Conservation (phyloP, 1,284 basidiomycete species). For the Clitocybe nebularis region DNA sequence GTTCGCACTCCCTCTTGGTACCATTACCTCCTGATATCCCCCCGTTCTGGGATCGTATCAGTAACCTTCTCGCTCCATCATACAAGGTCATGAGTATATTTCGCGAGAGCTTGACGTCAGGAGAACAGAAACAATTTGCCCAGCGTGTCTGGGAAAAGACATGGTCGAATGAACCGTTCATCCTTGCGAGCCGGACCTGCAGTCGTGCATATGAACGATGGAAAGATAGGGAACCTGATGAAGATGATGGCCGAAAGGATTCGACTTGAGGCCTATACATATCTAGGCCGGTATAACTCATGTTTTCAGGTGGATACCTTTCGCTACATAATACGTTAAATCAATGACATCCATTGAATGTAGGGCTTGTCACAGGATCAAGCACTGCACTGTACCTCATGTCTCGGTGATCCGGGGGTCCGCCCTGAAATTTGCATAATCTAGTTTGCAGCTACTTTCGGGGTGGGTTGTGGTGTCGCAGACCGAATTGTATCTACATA, state of each 20-base stretch:
- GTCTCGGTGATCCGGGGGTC: too few species aligned
- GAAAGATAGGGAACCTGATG: slow-evolving; percentile 39
- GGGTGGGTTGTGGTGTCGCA: too few species aligned
- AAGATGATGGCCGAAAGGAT: slow-evolving; percentile 37
- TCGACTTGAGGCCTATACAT: slow-evolving; percentile 22
- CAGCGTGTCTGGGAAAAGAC: slow-evolving; percentile 51
- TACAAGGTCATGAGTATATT: slow-evolving; percentile 42
- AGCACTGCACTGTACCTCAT: too few species aligned
- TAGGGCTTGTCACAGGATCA: too few species aligned
- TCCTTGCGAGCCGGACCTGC: slow-evolving; percentile 46
- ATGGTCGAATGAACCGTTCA: slow-evolving; percentile 47
- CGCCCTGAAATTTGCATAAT: too few species aligned
- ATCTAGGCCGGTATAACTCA: slow-evolving; percentile 3
- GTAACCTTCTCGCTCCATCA: slow-evolving; percentile 46
- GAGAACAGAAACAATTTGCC: slow-evolving; percentile 48
- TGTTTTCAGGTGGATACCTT: background rate
- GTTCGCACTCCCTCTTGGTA: slow-evolving; percentile 35
- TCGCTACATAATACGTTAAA: too few species aligned
- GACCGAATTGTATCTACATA: too few species aligned
- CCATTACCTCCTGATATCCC: slow-evolving; percentile 40
- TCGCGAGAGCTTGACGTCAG: slow-evolving; percentile 44
- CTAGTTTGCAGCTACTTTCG: too few species aligned
- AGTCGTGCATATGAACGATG: slow-evolving; percentile 44
- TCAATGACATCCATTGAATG: too few species aligned
- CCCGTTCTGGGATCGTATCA: slow-evolving; percentile 42